phyloP scores from a whole-genome alignment of 1,139 yeast species.

The Geotrichum macrosporum region DNA sequence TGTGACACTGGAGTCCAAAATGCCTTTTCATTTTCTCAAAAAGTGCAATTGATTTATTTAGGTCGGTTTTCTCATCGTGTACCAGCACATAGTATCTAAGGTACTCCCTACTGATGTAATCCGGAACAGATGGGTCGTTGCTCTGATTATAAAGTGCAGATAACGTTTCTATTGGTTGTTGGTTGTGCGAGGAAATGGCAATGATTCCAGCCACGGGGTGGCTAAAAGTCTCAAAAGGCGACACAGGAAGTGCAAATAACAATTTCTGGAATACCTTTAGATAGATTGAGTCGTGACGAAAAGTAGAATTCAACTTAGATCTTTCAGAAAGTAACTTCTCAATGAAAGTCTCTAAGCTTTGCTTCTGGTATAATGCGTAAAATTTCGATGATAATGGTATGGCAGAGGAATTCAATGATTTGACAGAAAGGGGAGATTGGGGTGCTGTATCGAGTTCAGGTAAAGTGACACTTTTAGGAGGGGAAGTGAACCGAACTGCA shows the following conservation, averaged over 20 bases:
- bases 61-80: slow-evolving; percentile 38
- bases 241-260: slow-evolving; percentile 56
- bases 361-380: slow-evolving; percentile 8
- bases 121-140: slow-evolving; percentile 34
- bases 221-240: slow-evolving; percentile 83
- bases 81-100: slow-evolving; percentile 39
- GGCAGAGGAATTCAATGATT: background rate
- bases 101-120: slow-evolving; percentile 38
- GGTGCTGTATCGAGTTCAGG: slow-evolving; percentile 7
- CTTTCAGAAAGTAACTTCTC: background rate
- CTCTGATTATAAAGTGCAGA: slow-evolving; percentile 37
- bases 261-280: slow-evolving; percentile 56
- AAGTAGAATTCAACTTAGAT: background rate
- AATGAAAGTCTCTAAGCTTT: slow-evolving; percentile 8
- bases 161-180: slow-evolving; percentile 51
- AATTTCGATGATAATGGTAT: too few relatives aligned
- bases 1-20: slow-evolving; percentile 38
- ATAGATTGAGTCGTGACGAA: slow-evolving; percentile 43
- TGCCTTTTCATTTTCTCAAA: slow-evolving; percentile 38
- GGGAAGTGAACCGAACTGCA: slow-evolving; percentile 31
- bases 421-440: background rate
- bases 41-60: slow-evolving; percentile 33
- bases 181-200: slow-evolving; percentile 49
- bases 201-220: slow-evolving; percentile 83
- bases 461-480: slow-evolving; percentile 8